Evolutionary conservation across 73 alveolate genomes (phyloP).

Genomic region (Symbiodinium natans): DNA sequence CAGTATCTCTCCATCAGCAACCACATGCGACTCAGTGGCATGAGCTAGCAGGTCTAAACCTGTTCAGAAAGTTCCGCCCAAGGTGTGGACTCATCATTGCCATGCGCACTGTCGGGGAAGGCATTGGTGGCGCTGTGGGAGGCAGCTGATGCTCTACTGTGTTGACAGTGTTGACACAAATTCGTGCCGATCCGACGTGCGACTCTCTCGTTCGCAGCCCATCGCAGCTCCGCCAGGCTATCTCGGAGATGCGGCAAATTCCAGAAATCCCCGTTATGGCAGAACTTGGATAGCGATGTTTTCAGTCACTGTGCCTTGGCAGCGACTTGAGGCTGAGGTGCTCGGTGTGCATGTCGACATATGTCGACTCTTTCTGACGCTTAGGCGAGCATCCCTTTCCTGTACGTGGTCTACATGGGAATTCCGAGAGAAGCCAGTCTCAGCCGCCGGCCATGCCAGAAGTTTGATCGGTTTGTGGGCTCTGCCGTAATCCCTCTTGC

Average conservation of each 20-base stretch:
- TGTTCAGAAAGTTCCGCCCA: neutral
- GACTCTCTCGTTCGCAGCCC: too few relatives aligned
- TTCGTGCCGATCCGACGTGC: too few relatives aligned
- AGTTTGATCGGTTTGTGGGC: too few relatives aligned
- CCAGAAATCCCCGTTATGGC: constrained; percentile 55
- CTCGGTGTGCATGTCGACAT: neutral
- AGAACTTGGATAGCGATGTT: constrained; percentile 72
- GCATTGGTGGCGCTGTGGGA: constrained; percentile 77
- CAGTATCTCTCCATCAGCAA: constrained; percentile 83
- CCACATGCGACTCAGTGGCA: constrained; percentile 17
- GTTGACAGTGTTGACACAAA: too few relatives aligned
- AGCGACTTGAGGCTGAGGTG: neutral
- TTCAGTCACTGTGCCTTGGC: constrained; percentile 63
- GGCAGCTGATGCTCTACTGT: neutral
- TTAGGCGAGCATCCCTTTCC: constrained; percentile 79
- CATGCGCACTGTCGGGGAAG: constrained; percentile 64
- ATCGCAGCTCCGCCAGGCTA: too few relatives aligned
- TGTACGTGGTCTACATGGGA: constrained; percentile 62
- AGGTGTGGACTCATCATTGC: constrained; percentile 84
- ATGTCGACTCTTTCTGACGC: neutral
- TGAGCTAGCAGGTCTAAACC: neutral
- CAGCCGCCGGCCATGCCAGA: constrained; percentile 14
- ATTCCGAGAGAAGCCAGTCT: constrained; percentile 60
- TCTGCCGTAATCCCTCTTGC: too few relatives aligned
- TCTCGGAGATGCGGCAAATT: constrained; percentile 44